Base-by-base conservation (phyloP, 1,284 basidiomycete genomes). In the Xerocomus amazonicus region DNA sequence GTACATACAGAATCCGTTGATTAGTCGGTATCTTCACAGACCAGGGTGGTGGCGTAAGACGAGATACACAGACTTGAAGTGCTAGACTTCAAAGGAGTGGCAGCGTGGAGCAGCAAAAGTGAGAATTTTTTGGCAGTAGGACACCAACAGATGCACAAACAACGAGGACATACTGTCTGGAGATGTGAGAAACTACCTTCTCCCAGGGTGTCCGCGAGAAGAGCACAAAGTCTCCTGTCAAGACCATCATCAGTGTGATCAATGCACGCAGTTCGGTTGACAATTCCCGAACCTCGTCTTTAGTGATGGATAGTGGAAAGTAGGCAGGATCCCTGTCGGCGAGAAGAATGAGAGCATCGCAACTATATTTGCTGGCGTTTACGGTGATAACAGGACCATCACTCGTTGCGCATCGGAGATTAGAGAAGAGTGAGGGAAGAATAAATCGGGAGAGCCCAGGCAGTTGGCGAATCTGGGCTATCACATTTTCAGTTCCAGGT, bases 111-210 rank as follows among this genome's bases (percentile, higher is more conserved):
- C 6, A 50, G 17, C 8, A 45, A 42, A 16, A 53, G 52, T n/a
- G 48, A 50, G 14, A 60, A 61, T 7, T 72, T 48, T 2, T 53
- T 45, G 6, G 59, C 59, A 7, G 70, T 71, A 2, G 68, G 69
- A 47, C 70, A 73, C 71, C 70, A 73, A 67, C 70, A 72, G 6
- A 74, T 65, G 4, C 62, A 62, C 4, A 67, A 61, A 33, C 55
- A 27, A 17, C 32, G 32, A 4, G 41, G 38, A 33, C 57, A 43
- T 0, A 47, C 33, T 6, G 46, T 16, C 13, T 31, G 34, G 1
- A 66, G 57, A 69, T 54, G 12, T 61, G 63, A 2, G 28, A 33
- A 8, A 63, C 63, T 12, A 71, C 44, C 6, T 3, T 13, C 6
- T 56, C 48, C 66, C 67, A 70, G n/a, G 70, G 52, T 6, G 35